Base-by-base conservation (phyloP, 139 green algal species). In the Gonium pectorale region DNA sequence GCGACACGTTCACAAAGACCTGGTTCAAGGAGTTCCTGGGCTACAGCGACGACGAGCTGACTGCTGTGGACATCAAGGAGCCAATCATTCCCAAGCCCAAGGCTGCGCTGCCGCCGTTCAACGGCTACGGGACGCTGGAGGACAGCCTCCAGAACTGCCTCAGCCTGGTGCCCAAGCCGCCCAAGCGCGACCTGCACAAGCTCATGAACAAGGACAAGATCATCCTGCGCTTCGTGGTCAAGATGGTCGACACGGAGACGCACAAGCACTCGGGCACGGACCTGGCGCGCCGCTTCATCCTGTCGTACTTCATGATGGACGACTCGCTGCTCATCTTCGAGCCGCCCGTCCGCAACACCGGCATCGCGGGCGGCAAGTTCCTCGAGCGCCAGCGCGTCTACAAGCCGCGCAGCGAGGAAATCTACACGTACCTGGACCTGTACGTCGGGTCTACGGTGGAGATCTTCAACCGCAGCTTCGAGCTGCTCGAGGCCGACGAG, bases 131-230 rank as follows among this genome's bases (percentile, higher is more conserved):
- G 26, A 93, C 88, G 24, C 90, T 94, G 8, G 93, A 97, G 82
- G 96, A 98, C 92, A 92, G 74, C 37, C 79, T 92, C 68, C 93
- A 97, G 86, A 98, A 97, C 90, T 98, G 96, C 90, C 85, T 94
- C 27, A 93, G 83, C 49, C 92, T 98, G 84, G 79, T 97, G 35
- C 90, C 90, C 41, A 95, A 95, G 86, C 93, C 92, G 37, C 93
- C 93, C 5, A 93, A 95, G 87, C 87, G 86, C 40, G 90, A 98
- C 89, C 94, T 97, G 87, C 92, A 94, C 88, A 97, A 97, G 89
- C 90, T 97, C 37, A 97, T 98, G 93, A 95, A 96, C 91, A 96
- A 96, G 87, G 94, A 97, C 87, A 94, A 94, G 79, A 96, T 96
- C 85, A 92, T 97, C 24, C 79, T 98, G 86, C 91, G 94, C 67